Conservation (phyloP, 2,329 filamentous ascomycete genomes). For the Fusarium illudens region DNA sequence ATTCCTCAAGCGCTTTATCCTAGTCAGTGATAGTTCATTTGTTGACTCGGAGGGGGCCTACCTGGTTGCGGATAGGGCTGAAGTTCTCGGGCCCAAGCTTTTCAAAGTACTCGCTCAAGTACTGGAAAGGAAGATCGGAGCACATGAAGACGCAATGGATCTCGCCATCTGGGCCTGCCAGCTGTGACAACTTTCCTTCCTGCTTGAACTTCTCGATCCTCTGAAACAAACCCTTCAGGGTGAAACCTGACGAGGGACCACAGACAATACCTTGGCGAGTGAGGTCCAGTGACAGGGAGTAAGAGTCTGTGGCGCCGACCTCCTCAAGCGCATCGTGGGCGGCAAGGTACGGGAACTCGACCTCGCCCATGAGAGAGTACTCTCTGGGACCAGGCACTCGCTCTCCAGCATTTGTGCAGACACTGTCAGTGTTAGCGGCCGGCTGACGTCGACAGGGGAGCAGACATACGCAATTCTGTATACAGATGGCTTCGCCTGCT, state of each 20-base stretch:
- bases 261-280: constrained; percentile 67
- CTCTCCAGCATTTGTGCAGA: constrained; percentile 66
- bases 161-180: constrained; percentile 57
- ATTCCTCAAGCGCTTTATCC: constrained; percentile 52
- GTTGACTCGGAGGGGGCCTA: constrained; percentile 18
- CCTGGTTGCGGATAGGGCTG: constrained; percentile 55
- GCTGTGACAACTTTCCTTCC: constrained; percentile 53
- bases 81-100: constrained; percentile 60
- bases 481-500: constrained; percentile 59
- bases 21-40: constrained; percentile 28
- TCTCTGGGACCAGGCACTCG: constrained; percentile 66
- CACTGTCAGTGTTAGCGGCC: constrained; percentile 47
- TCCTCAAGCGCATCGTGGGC: constrained; percentile 64
- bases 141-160: constrained; percentile 67
- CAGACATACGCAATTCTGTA: constrained; percentile 45
- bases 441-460: accelerated
- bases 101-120: constrained; percentile 66
- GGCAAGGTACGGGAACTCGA: constrained; percentile 65
- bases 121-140: constrained; percentile 70
- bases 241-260: constrained; percentile 68
- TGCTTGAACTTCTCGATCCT: constrained; percentile 58
- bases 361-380: constrained; percentile 58
- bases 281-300: constrained; percentile 61
- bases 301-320: constrained; percentile 63
- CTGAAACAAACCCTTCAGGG: constrained; percentile 60